Evolutionary conservation across 306 rosid genomes (phyloP).

Genomic region (Erythrophleum fordii): DNA sequence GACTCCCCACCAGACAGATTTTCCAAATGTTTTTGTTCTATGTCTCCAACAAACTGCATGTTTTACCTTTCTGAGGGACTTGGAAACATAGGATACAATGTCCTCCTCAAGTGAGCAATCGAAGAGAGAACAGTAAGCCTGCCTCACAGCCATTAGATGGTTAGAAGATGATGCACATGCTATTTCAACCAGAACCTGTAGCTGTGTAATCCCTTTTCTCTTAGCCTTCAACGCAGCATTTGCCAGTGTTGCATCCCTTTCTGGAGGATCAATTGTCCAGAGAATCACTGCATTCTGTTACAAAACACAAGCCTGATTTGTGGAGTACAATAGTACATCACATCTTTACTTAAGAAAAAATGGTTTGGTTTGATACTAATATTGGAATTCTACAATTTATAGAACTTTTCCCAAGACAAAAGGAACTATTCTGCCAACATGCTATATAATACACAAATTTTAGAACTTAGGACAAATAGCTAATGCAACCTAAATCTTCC

Average conservation of each 20-base stretch:
- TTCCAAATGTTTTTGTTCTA: neutral
- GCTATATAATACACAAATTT: neutral
- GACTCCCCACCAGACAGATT: neutral
- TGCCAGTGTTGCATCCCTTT: conserved; percentile 73
- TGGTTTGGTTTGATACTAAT: neutral
- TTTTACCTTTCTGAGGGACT: conserved; percentile 61
- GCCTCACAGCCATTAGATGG: conserved; percentile 72
- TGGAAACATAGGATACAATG: conserved; percentile 47
- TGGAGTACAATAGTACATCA: neutral
- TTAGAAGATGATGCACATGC: conserved; percentile 70
- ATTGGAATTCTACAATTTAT: neutral
- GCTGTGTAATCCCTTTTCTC: conserved; percentile 47
- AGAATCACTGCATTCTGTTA: conserved; percentile 59
- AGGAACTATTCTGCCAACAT: neutral
- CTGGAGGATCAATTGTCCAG: conserved; percentile 68
- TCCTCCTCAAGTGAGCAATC: conserved; percentile 75
- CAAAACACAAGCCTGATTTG: conserved; percentile 5
- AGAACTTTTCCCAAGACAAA: neutral
- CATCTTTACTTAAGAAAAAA: conserved; percentile 14
- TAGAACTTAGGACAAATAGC: neutral
- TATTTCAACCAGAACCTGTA: conserved; percentile 62
- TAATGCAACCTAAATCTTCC: conserved; percentile 3
- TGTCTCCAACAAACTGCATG: neutral
- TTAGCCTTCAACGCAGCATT: conserved; percentile 47
- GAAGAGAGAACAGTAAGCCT: conserved; percentile 52